These are phyloP conservation scores for Geranium brycei DNA, from an alignment of 345 rosid genomes.

Conservation along the genomic window DNA sequence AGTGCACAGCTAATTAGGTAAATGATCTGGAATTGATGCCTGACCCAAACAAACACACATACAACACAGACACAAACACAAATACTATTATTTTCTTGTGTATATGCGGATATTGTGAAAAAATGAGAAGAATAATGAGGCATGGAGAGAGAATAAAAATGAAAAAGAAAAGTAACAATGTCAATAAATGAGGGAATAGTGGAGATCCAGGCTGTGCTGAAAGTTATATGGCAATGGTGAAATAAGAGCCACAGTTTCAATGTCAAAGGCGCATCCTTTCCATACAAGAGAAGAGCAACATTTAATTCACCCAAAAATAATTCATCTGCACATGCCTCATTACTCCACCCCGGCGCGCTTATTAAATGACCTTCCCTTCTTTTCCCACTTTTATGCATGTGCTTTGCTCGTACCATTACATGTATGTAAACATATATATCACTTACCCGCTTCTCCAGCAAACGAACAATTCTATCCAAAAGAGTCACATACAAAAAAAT, in stretches of 20 bases:
- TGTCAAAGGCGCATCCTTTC: background rate
- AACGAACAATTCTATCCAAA: no score
- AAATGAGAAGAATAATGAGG: no score
- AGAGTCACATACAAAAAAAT: no score
- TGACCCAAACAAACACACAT: no score
- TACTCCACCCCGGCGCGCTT: background rate
- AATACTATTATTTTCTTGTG: no score
- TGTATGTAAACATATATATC: background rate
- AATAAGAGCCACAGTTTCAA: background rate
- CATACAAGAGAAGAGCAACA: background rate
- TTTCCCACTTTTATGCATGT: background rate
- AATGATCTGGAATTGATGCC: no score
- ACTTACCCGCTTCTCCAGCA: background rate
- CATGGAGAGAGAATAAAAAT: no score
- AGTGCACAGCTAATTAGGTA: no score
- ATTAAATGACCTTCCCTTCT: background rate
- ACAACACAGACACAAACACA: no score
- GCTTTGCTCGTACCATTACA: background rate
- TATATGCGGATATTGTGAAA: no score
- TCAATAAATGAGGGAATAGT: background rate
- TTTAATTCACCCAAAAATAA: background rate
- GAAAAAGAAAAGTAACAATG: background rate
- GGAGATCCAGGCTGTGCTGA: background rate
- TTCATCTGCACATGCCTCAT: background rate
- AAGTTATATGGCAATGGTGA: background rate